Base-by-base conservation (phyloP, 2,329 filamentous ascomycete genomes). In the Aspergillus chevalieri region DNA sequence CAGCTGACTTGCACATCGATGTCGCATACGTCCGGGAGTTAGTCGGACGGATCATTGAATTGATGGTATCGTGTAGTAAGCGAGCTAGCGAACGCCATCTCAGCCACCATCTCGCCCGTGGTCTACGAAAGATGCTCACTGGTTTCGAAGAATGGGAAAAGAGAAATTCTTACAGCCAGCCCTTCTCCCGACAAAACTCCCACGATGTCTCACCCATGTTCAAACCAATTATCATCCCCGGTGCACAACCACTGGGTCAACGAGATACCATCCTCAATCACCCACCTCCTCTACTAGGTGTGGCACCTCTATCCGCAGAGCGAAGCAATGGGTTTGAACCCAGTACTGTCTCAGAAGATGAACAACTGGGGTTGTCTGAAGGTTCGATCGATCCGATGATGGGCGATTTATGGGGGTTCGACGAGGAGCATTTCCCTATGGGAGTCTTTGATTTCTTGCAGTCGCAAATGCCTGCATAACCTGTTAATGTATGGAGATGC, bases 351-450 rank as follows among this genome's bases (percentile, higher is more conserved):
- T 36, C 49, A 8, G 47, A 48, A 15, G 64, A 67, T 36, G 54
- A 57, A 22, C 56, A 65, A 41, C 48, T 58, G 2, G 67, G 67
- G 17, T 58, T 71, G 12, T 69, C 67, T 1, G 67, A 67, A 44
- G 66, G 66, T 26, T 70, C 67, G 21, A 48, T 64, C 34, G 68
- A 71, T 46, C 67, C 67, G 5, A 69, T 70, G 68, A 69, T 70
- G 67, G 61, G 65, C 12, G 67, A 70, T 54, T 51, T 69, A 19
- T 71, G 68, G 68, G 67, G 68, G 10, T 70, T 69, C 38, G 67
- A 71, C 22, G 67, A 70, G 47, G 68, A 71, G 22, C 70, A 70
- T 49, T 71, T 71, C 46, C 68, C 68, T 4, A 70, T 66, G n/a
- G 67, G 68, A 17, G 68, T 71, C 10, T 70, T 70, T 53, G 68